Conservation (phyloP, 1,139 yeast genomes). For the Nematodospora anomalae region DNA sequence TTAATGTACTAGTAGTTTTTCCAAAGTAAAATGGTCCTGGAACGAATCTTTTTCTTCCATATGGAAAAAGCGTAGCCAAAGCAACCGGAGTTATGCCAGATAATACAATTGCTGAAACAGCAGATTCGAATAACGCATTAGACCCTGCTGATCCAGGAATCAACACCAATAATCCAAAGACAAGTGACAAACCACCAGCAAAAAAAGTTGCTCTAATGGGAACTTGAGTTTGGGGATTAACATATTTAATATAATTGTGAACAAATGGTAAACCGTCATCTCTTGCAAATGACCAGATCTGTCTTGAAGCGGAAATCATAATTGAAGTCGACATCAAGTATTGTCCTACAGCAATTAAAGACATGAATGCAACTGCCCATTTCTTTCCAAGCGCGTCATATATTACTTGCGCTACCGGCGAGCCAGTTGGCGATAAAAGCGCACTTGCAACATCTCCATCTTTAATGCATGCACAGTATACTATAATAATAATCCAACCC, state of each 20-base stretch:
- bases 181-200: constrained; percentile 48
- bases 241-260: constrained; percentile 46
- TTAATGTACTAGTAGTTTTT: constrained; percentile 37
- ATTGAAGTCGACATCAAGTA: constrained; percentile 58
- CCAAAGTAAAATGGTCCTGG: constrained; percentile 71
- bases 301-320: constrained; percentile 37
- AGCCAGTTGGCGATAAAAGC: constrained; percentile 45
- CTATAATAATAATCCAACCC: constrained; percentile 58
- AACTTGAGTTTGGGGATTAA: constrained; percentile 50
- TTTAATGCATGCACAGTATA: constrained; percentile 54
- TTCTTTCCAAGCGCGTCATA: constrained; percentile 62
- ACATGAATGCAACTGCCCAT: constrained; percentile 68
- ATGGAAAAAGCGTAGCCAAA: no score
- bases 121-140: constrained; percentile 44
- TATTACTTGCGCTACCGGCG: constrained; percentile 64
- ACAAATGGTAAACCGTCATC: constrained; percentile 45
- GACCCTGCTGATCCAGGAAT: constrained; percentile 49
- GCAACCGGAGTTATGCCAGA: no score
- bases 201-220: constrained; percentile 61
- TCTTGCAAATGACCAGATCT: constrained; percentile 41
- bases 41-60: constrained; percentile 42
- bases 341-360: constrained; percentile 57
- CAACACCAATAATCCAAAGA: constrained; percentile 43
- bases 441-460: constrained; percentile 46
- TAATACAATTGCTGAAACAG: constrained; percentile 33